These are phyloP conservation scores for Debaryomyces tyrocola DNA, from an alignment of 805 yeast species.

Conservation along the genomic window DNA sequence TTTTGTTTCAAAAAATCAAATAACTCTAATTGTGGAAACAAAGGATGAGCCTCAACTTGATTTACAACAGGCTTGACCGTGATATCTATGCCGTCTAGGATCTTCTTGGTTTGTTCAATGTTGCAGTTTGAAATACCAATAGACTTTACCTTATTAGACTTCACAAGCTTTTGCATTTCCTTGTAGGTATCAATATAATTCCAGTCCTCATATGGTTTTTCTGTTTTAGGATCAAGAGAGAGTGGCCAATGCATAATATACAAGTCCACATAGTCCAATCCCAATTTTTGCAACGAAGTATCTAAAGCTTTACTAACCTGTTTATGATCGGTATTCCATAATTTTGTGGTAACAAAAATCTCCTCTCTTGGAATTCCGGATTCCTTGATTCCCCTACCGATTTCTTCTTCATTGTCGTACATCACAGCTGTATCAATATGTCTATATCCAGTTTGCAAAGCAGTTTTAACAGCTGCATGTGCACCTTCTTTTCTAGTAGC, in stretches of 20 bases:
- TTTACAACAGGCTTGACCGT: slow-evolving; percentile 48
- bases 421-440: slow-evolving; percentile 73
- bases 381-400: slow-evolving; percentile 51
- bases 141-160: slow-evolving; percentile 35
- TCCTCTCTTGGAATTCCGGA: slow-evolving; percentile 61
- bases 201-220: slow-evolving; percentile 11
- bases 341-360: slow-evolving; percentile 38
- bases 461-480: slow-evolving; percentile 29
- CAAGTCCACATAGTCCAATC: slow-evolving; percentile 70
- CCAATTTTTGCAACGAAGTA: slow-evolving; percentile 56
- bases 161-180: slow-evolving; percentile 25
- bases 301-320: slow-evolving; percentile 52
- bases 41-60: slow-evolving; percentile 46
- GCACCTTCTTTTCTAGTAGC: slow-evolving; percentile 22
- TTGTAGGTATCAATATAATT: slow-evolving; percentile 34
- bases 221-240: slow-evolving; percentile 27
- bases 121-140: slow-evolving; percentile 61
- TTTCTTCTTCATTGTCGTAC: slow-evolving; percentile 61
- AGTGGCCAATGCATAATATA: slow-evolving; percentile 78
- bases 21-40: slow-evolving; percentile 57
- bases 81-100: slow-evolving; percentile 37
- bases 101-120: slow-evolving; percentile 40
- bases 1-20: slow-evolving; percentile 50
- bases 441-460: slow-evolving; percentile 60
- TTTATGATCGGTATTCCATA: slow-evolving; percentile 12